Evolutionary conservation across 805 yeast species (phyloP).

Genomic region (Candida jianshihensis): DNA sequence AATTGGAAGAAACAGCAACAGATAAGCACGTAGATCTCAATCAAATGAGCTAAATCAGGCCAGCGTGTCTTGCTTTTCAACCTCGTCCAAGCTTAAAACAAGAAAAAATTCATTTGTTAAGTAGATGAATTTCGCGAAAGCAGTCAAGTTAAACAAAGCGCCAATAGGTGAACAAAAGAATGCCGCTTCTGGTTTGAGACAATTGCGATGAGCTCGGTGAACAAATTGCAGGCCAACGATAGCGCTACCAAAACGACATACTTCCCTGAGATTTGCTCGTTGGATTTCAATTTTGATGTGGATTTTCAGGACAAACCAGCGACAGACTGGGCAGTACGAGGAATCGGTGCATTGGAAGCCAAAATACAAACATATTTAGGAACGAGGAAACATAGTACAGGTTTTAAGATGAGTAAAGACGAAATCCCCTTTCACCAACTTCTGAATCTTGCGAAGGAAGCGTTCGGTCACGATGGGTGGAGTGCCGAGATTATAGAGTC

Average conservation of each 20-base stretch:
- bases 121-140: no score
- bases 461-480: slow-evolving; percentile 57
- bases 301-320: slow-evolving; percentile 32
- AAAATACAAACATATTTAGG: slow-evolving; percentile 30
- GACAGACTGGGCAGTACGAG: slow-evolving; percentile 39
- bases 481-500: slow-evolving; percentile 32
- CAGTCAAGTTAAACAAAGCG: no score
- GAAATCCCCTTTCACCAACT: slow-evolving; percentile 28
- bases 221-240: no score
- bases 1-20: background rate
- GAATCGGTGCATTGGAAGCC: slow-evolving; percentile 42
- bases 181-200: no score
- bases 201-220: no score
- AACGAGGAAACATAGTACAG: slow-evolving; percentile 5
- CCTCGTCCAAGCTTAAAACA: no score
- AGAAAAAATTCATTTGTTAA: no score
- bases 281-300: slow-evolving; percentile 23
- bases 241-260: slow-evolving; percentile 1
- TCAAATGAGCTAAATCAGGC: no score
- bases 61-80: no score
- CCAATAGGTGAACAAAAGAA: no score
- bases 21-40: no score
- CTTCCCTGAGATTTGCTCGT: slow-evolving; percentile 15
- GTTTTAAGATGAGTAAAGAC: slow-evolving; percentile 3
- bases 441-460: slow-evolving; percentile 38